Evolutionary conservation across 179 eudicot genomes (phyloP), one percentile per base, ranked within the genome.

Genomic region (Spergularia azorica): DNA sequence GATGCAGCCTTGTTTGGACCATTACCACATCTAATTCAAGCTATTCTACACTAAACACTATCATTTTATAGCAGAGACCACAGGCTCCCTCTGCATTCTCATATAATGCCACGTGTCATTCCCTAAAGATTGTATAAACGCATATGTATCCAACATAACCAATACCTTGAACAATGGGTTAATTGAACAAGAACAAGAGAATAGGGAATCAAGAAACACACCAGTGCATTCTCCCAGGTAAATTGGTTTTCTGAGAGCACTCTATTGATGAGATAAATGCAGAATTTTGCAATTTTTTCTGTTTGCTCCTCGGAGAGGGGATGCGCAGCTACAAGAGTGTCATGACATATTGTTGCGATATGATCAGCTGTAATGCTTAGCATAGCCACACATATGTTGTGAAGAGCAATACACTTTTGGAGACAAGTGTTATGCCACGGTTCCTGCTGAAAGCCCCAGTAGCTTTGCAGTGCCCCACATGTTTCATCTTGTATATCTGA

Each of bases 191-290:
- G 63, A 36, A 67, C 56, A 48, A 48, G 38, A 36, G 39, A 14
- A 56, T 9, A 58, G 16, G 50, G 74, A 73, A 62, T 36, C 18
- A 50, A 73, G 74, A 75, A 80, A 82, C 97, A 83, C 26, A 95
- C 99, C 92, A 74, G 73, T 39, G 84, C 75, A 74, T 93, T 90
- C 71, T 80, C 83, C 99, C 99, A 95, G 57, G 89, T 77, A 80
- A 95, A 91, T 59, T 70, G 56, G 80, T 87, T 89, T 80, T 88
- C 87, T n/a, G 79, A 39, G 48, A 95, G 97, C 62, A 89, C 71
- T 78, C 77, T 77, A 79, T 91, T 87, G 32, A 88, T 71, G 68
- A 86, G 87, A 78, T 81, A 90, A 65, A 95, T 77, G 88, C 95
- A 95, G 77, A 89, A 93, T 70, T 80, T 87, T 26, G 93, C 94